These are phyloP conservation scores for Penicillium olsonii DNA, from an alignment of 2,329 filamentous ascomycete genomes.

Conservation along the genomic window DNA sequence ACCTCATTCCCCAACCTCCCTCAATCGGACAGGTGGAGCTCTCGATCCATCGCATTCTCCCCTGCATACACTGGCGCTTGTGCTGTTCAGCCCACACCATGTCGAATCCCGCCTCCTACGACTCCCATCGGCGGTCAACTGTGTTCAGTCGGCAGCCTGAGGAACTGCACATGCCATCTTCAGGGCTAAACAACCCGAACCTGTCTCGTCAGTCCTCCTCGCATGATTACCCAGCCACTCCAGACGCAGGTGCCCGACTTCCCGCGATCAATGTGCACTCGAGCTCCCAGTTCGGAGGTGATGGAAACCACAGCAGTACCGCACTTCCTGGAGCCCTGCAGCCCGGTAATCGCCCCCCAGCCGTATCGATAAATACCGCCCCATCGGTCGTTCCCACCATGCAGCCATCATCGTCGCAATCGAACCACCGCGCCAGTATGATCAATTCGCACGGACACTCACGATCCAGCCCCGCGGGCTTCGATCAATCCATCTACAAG, in stretches of 20 bases:
- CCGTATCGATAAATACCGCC: conserved; percentile 58
- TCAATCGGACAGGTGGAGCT: conserved; percentile 19
- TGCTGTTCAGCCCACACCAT: conserved; percentile 31
- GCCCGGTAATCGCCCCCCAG: conserved; percentile 56
- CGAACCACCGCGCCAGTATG: conserved; percentile 64
- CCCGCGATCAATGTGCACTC: conserved; percentile 63
- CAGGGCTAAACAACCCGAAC: conserved; percentile 41
- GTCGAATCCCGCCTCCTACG: conserved; percentile 51
- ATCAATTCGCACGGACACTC: conserved; percentile 75
- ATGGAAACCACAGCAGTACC: conserved; percentile 39
- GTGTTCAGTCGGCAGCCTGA: conserved; percentile 54
- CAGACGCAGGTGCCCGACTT: conserved; percentile 49
- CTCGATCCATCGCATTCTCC: conserved; percentile 14
- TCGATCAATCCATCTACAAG: conserved; percentile 62
- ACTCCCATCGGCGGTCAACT: conserved; percentile 52
- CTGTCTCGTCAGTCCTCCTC: conserved; percentile 43
- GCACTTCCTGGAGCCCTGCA: conserved; percentile 63
- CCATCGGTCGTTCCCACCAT: conserved; percentile 60
- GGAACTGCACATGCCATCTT: conserved; percentile 56
- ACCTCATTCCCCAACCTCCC: conserved; percentile 2
- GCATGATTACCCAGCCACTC: conserved; percentile 51
- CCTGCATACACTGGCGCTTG: conserved; percentile 10
- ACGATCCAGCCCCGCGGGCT: conserved; percentile 74
- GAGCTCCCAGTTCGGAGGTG: conserved; percentile 52
- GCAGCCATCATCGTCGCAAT: conserved; percentile 49